phyloP scores from a whole-genome alignment of 139 green algal genomes.

The Auxenochlorella pyrenoidosa region DNA sequence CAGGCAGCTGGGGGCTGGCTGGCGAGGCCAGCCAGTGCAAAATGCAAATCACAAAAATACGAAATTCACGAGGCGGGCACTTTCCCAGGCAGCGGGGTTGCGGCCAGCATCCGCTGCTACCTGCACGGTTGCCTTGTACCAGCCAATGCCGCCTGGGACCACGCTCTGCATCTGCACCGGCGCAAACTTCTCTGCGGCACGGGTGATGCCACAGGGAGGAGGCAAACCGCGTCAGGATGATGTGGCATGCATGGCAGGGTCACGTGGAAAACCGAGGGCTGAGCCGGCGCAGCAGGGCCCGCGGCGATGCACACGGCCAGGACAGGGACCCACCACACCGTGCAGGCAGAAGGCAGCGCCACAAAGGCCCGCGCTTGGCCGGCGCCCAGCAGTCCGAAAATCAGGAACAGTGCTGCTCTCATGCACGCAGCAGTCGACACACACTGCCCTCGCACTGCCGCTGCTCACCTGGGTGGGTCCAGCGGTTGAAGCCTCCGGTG shows the following conservation, averaged over 20 bases:
- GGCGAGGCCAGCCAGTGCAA: too few relatives aligned
- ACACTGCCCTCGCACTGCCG: too few relatives aligned
- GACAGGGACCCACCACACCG: background rate
- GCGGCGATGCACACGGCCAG: background rate
- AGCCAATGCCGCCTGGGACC: slow-evolving; percentile 65
- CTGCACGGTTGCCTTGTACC: slow-evolving; percentile 64
- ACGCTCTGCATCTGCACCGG: slow-evolving; percentile 66
- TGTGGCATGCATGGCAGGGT: background rate
- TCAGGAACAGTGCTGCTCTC: background rate
- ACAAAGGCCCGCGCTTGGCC: background rate
- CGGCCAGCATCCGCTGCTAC: too few relatives aligned
- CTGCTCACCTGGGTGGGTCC: slow-evolving; percentile 55
- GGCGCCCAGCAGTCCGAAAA: background rate
- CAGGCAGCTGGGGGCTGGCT: too few relatives aligned
- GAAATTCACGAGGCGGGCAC: too few relatives aligned
- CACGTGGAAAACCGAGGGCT: too few relatives aligned
- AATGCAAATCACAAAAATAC: too few relatives aligned
- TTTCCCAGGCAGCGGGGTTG: too few relatives aligned
- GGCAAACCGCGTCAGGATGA: background rate
- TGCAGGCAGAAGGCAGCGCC: background rate
- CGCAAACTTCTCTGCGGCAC: slow-evolving; percentile 32
- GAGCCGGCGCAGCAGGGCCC: background rate
- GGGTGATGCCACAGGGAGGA: background rate
- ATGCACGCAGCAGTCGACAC: background rate
- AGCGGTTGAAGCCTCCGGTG: slow-evolving; percentile 87